phyloP scores from a whole-genome alignment of 2,329 filamentous ascomycete species.

The Stromatinia cepivora region DNA sequence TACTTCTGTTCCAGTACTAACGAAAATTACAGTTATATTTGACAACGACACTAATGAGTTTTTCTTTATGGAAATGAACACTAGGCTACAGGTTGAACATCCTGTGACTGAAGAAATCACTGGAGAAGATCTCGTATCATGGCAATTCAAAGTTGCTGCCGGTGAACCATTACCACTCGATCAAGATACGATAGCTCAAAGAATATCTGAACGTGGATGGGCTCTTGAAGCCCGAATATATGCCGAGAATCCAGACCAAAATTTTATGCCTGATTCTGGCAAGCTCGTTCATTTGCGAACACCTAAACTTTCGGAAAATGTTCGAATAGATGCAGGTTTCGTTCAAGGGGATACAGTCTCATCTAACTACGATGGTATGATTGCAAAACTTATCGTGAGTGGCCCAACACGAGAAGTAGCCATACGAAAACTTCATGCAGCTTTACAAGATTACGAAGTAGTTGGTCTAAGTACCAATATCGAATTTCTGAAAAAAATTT shows the following conservation, averaged over 20 bases:
- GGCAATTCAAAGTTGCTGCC: conserved; percentile 88
- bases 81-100: conserved; percentile 92
- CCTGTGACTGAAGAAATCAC: conserved; percentile 85
- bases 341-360: conserved; percentile 88
- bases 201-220: conserved; percentile 74
- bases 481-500: conserved; percentile 90
- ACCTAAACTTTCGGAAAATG: conserved; percentile 65
- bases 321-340: conserved; percentile 93
- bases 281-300: conserved; percentile 80
- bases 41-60: conserved; percentile 80
- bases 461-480: conserved; percentile 94
- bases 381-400: conserved; percentile 92
- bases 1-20: not conserved
- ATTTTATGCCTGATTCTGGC: conserved; percentile 93
- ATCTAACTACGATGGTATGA: conserved; percentile 97
- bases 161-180: conserved; percentile 66
- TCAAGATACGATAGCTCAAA: conserved; percentile 63
- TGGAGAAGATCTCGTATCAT: conserved; percentile 80
- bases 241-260: conserved; percentile 87
- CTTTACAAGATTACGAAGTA: conserved; percentile 86
- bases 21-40: conserved; percentile 66
- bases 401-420: conserved; percentile 76
- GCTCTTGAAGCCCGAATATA: conserved; percentile 97
- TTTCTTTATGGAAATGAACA: conserved; percentile 83
- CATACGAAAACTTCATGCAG: conserved; percentile 76